phyloP scores from a whole-genome alignment of 495 filamentous ascomycete genomes.

The Lasiosphaeria ovina region DNA sequence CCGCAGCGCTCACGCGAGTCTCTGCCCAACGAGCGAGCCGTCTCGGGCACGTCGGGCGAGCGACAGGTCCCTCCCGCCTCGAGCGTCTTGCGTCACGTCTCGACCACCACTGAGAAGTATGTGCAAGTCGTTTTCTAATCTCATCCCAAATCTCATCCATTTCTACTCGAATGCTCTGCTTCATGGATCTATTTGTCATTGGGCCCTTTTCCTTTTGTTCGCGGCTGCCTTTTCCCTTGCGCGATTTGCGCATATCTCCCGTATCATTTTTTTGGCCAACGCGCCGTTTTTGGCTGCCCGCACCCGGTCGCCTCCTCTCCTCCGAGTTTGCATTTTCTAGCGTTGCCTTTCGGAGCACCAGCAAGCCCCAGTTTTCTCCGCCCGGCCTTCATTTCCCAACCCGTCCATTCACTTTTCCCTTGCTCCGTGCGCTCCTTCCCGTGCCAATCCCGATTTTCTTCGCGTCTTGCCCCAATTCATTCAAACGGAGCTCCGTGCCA shows the following conservation, averaged over 20 bases:
- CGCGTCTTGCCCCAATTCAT: conserved; percentile 9
- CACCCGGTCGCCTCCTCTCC: conserved; percentile 21
- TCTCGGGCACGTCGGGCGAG: conserved; percentile 41
- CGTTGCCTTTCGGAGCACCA: conserved; percentile 26
- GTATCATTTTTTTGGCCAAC: not conserved
- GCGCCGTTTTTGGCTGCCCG: conserved; percentile 16
- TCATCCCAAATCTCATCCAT: conserved; percentile 1
- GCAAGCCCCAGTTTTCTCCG: conserved; percentile 32
- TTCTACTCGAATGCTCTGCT: not conserved
- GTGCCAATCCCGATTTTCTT: conserved; percentile 28
- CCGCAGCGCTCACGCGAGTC: conserved; percentile 42
- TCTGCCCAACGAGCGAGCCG: conserved; percentile 44
- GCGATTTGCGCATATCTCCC: not conserved
- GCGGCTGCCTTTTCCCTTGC: conserved; percentile 8
- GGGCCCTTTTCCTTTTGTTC: conserved; percentile 14
- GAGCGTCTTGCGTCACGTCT: conserved; percentile 43
- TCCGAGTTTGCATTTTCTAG: conserved; percentile 24
- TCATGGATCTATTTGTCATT: not conserved
- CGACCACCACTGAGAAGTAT: conserved; percentile 47
- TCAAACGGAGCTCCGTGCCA: conserved; percentile 29
- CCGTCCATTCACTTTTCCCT: conserved; percentile 24
- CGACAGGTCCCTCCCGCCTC: conserved; percentile 41
- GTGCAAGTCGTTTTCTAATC: conserved; percentile 15
- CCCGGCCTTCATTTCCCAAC: conserved; percentile 33
- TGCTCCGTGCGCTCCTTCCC: conserved; percentile 33